Evolutionary conservation across 768 basidiomycete genomes (phyloP), one percentile per base, ranked within the genome.

Genomic region (Glaciozyma martinii): DNA sequence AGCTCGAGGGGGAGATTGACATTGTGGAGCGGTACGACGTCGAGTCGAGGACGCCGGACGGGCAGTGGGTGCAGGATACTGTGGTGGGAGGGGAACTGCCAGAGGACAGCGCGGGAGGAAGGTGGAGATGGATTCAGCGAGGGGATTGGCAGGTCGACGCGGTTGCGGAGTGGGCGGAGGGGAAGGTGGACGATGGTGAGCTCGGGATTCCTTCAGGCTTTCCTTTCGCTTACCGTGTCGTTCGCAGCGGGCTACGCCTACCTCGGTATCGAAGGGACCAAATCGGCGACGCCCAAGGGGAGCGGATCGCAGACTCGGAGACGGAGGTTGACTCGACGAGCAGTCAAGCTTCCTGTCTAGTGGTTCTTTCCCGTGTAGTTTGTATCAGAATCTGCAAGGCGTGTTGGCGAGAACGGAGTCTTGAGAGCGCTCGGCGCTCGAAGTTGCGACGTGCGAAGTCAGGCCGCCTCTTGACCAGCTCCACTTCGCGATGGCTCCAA

Each of bases 21-120:
- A 66, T 66, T 49, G 61, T 67, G 7, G 63, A 67, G 53, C 27
- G 61, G 50, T 16, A 65, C 43, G 69, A 67, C 33, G 60, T 66
- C n/a, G 68, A 70, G 52, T 53, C 52, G 19, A 32, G 63, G 27
- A 59, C 37, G 18, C 53, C 53, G 50, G 65, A 62, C 5, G 67
- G 58, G 3, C 16, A 18, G 8, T 67, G 69, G 66, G 37, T 21
- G 5, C 30, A 7, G n/a, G 69, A 67, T 32, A 62, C 62, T 12
- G 30, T 44, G 8, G 56, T 62, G 12, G 68, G 68, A 1, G 68
- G 65, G 1, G 66, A 66, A 25, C n/a, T 61, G 16, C 65, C 65
- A n/a, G n/a, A n/a, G n/a, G 29, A 18, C 6, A 9, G 32, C 21
- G 19, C 23, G 23, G 27, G 61, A 53, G 30, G 30, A 60, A 63